Evolutionary conservation across 179 eudicot genomes (phyloP), one percentile per base, ranked within the genome.

Genomic region (Beta lomatogona): DNA sequence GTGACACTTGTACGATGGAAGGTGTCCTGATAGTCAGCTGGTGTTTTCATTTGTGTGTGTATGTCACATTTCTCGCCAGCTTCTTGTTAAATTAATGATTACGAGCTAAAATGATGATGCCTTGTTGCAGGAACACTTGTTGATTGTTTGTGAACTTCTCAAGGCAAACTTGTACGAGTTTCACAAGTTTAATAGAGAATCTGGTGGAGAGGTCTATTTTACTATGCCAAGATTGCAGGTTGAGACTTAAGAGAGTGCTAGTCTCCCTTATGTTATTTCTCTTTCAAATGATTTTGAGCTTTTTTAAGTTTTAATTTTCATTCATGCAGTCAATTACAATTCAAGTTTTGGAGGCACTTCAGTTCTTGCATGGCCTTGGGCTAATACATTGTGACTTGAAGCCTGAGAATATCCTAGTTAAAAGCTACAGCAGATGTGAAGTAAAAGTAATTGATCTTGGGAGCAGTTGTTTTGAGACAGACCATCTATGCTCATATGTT

Each of bases 161-260:
- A 96, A 96, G 89, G 99, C 99, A 81, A 96, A 96, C 83, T 86
- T 96, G 79, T 96, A 96, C 22, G 99, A 96, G 84, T 96, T 96
- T 87, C 99, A 96, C 82, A 96, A 96, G 82, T 96, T 96, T 80
- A 96, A 94, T 79, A 88, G 98, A 82, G 99, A 96, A 88, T 96
- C 98, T 78, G 99, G 99, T 76, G 99, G 99, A 50, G 99, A 96
- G 84, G 99, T 96, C 79, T 96, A 96, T 87, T 96, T 96, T 85
- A 96, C 99, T 72, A 96, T 96, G 99, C 97, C 99, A 82, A 94
- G 99, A 88, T 90, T 96, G 86, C 99, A 96, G 99, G 99, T 96
- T 85, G 68, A 85, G 53, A 31, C 98, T 96, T 85, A 65, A 85
- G 53, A 31, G 41, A 16, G 28, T 75, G 68, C 65, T 81, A 57